These are phyloP conservation scores for Coemansia sp. DNA, from an alignment of 192 early-diverging fungal species.

Conservation along the genomic window DNA sequence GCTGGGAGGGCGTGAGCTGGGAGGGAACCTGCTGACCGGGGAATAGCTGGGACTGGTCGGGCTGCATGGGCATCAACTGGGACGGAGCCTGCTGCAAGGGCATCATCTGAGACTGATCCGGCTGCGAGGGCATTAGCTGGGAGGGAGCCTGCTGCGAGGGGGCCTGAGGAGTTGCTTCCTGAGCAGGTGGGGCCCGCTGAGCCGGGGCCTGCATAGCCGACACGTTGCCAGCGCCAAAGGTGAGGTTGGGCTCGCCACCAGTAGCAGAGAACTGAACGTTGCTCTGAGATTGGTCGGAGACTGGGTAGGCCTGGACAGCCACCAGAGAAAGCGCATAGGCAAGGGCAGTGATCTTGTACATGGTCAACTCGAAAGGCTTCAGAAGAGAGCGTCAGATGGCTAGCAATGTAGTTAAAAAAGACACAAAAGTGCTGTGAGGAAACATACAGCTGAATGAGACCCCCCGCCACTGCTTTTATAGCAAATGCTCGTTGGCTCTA, in stretches of 20 bases:
- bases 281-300: not conserved
- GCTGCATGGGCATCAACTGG: too few species aligned
- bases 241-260: not conserved
- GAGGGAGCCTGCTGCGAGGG: too few species aligned
- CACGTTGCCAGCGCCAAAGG: conserved; percentile 8
- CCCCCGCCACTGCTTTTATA: conserved; percentile 36
- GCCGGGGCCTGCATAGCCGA: not conserved
- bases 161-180: too few species aligned
- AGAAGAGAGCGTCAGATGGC: not conserved
- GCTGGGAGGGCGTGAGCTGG: too few species aligned
- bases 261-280: not conserved
- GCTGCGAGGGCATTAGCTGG: too few species aligned
- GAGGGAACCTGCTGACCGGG: too few species aligned
- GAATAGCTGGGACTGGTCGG: too few species aligned
- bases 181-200: too few species aligned
- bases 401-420: conserved; percentile 19
- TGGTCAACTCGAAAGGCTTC: conserved; percentile 4
- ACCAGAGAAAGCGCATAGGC: conserved; percentile 16
- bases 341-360: conserved; percentile 24
- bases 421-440: conserved; percentile 33
- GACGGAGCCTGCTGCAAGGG: too few species aligned
- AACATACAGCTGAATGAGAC: conserved; percentile 1
- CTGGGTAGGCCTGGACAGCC: conserved; percentile 4
- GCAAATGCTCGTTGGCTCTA: not conserved
- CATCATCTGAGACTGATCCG: too few species aligned